Conservation (phyloP, 2,329 filamentous ascomycete genomes). For the Knoxdaviesia proteae region DNA sequence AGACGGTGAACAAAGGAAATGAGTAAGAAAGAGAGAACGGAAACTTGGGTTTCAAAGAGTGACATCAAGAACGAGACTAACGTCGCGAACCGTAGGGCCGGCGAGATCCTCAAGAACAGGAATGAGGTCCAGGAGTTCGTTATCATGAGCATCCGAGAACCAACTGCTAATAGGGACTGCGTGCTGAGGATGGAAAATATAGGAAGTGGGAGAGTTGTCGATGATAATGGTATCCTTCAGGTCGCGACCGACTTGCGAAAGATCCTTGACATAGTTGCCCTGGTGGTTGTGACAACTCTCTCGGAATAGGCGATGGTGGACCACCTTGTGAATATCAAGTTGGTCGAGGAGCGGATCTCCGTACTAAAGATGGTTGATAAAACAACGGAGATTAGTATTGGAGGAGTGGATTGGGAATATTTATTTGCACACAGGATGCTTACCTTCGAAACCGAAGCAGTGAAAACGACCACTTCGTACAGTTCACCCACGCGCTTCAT, state of each 20-base stretch:
- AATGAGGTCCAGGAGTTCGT: constrained; percentile 91
- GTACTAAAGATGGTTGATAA: constrained; percentile 35
- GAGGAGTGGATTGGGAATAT: constrained; percentile 9
- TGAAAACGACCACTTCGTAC: constrained; percentile 97
- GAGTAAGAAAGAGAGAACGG: constrained; percentile 10
- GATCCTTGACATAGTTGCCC: constrained; percentile 97
- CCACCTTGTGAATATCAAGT: constrained; percentile 88
- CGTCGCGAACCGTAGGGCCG: constrained; percentile 71
- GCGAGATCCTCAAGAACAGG: constrained; percentile 95
- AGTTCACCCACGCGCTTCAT: constrained; percentile 97
- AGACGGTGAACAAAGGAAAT: constrained; percentile 10
- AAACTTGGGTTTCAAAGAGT: constrained; percentile 31
- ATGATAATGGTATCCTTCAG: constrained; percentile 98
- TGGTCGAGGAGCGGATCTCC: constrained; percentile 91
- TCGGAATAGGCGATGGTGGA: constrained; percentile 88
- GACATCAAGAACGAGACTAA: constrained; percentile 94
- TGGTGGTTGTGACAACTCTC: constrained; percentile 99
- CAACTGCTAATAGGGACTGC: constrained; percentile 98
- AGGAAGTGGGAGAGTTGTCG: constrained; percentile 96
- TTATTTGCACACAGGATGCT: constrained; percentile 2
- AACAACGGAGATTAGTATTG: neutral
- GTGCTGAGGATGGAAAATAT: constrained; percentile 98
- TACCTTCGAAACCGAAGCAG: constrained; percentile 93
- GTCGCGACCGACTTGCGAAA: constrained; percentile 90
- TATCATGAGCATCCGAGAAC: constrained; percentile 99